Evolutionary conservation across 257 asterid genomes (phyloP).

Genomic region (Solanum chilense): DNA sequence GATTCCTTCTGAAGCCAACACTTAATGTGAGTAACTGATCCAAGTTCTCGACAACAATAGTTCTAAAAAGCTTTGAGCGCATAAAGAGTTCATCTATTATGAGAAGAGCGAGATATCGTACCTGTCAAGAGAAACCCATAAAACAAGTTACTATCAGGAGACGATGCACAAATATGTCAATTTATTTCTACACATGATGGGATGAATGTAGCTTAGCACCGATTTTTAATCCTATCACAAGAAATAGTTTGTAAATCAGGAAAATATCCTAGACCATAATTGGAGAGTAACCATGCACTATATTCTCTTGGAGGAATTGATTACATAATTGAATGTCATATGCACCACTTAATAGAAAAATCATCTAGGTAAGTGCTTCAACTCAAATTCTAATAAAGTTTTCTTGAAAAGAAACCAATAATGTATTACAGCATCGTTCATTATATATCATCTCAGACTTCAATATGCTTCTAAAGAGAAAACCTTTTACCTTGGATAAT

Average conservation of each 20-base stretch:
- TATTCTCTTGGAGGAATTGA: not conserved
- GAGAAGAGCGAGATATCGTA: constrained; percentile 77
- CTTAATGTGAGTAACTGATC: constrained; percentile 71
- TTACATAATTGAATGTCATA: not conserved
- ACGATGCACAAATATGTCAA: not conserved
- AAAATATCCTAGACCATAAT: not conserved
- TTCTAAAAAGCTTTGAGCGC: constrained; percentile 87
- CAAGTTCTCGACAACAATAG: constrained; percentile 56
- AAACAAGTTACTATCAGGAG: not conserved
- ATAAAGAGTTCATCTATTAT: constrained; percentile 83
- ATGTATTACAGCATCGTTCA: not conserved
- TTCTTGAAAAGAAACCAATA: not conserved
- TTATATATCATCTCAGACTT: not conserved
- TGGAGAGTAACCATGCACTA: not conserved
- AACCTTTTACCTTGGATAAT: not conserved
- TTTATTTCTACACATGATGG: not conserved
- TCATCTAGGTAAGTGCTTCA: not conserved
- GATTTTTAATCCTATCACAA: not conserved
- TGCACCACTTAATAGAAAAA: not conserved
- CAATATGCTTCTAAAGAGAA: not conserved
- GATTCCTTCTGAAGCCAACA: constrained; percentile 61
- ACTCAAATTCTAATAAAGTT: not conserved
- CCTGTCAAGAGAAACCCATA: constrained; percentile 31
- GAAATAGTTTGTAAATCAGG: not conserved
- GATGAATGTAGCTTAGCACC: not conserved